These are phyloP conservation scores for Apiospora saccharicola DNA, from an alignment of 2,329 filamentous ascomycete species.

Conservation along the genomic window DNA sequence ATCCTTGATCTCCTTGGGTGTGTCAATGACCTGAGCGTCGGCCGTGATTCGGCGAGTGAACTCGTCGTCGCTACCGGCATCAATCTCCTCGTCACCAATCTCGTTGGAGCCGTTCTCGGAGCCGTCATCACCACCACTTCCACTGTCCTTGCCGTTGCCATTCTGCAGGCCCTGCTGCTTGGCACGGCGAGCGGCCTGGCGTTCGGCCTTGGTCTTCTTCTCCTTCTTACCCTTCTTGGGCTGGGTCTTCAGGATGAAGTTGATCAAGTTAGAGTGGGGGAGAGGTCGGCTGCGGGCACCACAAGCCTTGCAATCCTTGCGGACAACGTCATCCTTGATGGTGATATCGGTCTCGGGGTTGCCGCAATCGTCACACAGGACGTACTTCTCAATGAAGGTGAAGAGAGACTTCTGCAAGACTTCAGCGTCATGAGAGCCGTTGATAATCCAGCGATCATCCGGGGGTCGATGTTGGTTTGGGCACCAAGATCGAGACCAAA, in stretches of 20 bases:
- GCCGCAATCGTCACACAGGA: slow-evolving; percentile 99
- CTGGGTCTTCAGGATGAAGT: slow-evolving; percentile 96
- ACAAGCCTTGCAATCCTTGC: slow-evolving; percentile 98
- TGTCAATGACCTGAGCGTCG: slow-evolving; percentile 56
- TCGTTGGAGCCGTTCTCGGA: slow-evolving; percentile 67
- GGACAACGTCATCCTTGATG: slow-evolving; percentile 91
- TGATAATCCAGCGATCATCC: slow-evolving; percentile 99
- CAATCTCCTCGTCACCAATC: slow-evolving; percentile 60
- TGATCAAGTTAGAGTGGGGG: slow-evolving; percentile 91
- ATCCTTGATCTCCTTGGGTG: slow-evolving; percentile 74
- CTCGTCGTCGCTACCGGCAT: slow-evolving; percentile 89
- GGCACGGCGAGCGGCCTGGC: slow-evolving; percentile 90
- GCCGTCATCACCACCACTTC: slow-evolving; percentile 71
- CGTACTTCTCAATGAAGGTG: slow-evolving; percentile 97
- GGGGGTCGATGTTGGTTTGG: slow-evolving; percentile 98
- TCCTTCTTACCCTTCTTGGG: slow-evolving; percentile 89
- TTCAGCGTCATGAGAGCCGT: slow-evolving; percentile 91
- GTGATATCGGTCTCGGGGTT: slow-evolving; percentile 97
- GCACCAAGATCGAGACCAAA: slow-evolving; percentile 99
- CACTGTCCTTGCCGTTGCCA: slow-evolving; percentile 61
- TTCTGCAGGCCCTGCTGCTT: slow-evolving; percentile 75
- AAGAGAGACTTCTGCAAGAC: slow-evolving; percentile 99
- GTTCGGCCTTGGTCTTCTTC: slow-evolving; percentile 91
- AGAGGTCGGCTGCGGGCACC: slow-evolving; percentile 93
- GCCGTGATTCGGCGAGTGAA: slow-evolving; percentile 76